Conservation (phyloP, 805 yeast genomes). For the Candida easanensis region DNA sequence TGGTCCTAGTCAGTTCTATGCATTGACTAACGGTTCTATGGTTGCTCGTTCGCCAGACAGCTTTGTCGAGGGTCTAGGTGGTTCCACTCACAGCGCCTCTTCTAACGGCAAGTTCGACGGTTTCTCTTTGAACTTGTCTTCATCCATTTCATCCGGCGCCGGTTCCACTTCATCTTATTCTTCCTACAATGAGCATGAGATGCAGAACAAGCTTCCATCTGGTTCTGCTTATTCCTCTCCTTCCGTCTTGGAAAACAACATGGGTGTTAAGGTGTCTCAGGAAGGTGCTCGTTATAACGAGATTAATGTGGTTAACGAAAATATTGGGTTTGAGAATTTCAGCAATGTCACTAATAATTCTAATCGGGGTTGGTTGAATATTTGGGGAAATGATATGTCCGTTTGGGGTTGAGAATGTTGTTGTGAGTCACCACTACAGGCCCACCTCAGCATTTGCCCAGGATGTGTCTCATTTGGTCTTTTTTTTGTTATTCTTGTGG, state of each 20-base stretch:
- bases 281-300: neutral
- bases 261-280: neutral
- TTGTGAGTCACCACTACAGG: neutral
- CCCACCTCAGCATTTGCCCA: neutral
- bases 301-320: conserved; percentile 6
- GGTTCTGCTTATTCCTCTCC: neutral
- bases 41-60: conserved; percentile 23
- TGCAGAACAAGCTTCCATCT: conserved; percentile 5
- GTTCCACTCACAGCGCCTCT: conserved; percentile 5
- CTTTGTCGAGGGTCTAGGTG: conserved; percentile 19
- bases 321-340: conserved; percentile 6
- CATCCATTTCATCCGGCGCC: conserved; percentile 26
- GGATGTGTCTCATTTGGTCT: conserved; percentile 1
- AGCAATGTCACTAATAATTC: conserved; percentile 10
- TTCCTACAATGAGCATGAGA: conserved; percentile 6
- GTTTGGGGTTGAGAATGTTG: conserved; percentile 25
- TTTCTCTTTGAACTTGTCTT: conserved; percentile 19
- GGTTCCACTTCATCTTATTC: conserved; percentile 18
- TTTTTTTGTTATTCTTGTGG: neutral
- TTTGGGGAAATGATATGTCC: conserved; percentile 31
- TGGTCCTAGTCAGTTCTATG: neutral
- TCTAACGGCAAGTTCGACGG: conserved; percentile 9
- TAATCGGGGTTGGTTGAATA: conserved; percentile 27
- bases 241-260: neutral
- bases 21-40: conserved; percentile 1